Conservation (phyloP, 495 filamentous ascomycete species). For the Cudoniella acicularis region DNA sequence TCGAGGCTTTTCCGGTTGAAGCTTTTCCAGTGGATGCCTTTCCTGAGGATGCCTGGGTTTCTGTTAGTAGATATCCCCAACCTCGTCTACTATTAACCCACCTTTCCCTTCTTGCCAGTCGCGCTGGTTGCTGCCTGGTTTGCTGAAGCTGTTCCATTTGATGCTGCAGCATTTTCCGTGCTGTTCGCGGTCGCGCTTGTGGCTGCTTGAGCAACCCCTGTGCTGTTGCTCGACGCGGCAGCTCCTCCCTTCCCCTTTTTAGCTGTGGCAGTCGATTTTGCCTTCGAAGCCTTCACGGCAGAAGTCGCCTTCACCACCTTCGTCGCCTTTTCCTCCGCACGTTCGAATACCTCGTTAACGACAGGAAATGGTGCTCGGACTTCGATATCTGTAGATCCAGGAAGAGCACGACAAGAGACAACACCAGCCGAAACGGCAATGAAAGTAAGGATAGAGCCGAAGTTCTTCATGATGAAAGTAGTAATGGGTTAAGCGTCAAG, state of each 20-base stretch:
- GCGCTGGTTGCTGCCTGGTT: neutral
- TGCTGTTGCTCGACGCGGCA: neutral
- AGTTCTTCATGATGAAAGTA: constrained; percentile 39
- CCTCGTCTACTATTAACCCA: too few relatives aligned
- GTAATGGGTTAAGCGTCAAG: constrained; percentile 25
- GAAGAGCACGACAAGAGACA: constrained; percentile 29
- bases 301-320: neutral
- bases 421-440: constrained; percentile 32
- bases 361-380: constrained; percentile 17
- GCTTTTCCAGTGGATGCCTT: neutral
- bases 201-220: neutral
- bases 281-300: neutral
- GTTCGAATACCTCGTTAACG: constrained; percentile 1
- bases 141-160: constrained; percentile 4
- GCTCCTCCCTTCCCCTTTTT: neutral
- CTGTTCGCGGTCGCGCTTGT: constrained; percentile 7
- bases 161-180: neutral
- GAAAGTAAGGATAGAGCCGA: constrained; percentile 31
- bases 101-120: constrained; percentile 7
- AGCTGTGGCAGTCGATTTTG: neutral
- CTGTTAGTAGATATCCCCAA: too few relatives aligned
- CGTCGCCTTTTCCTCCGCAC: neutral
- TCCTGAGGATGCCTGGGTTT: too few relatives aligned
- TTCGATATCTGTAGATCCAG: constrained; percentile 1
- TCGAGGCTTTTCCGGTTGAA: neutral